These are phyloP conservation scores for Stevia rebaudiana DNA, from an alignment of 140 eudicot genomes.

Conservation along the genomic window DNA sequence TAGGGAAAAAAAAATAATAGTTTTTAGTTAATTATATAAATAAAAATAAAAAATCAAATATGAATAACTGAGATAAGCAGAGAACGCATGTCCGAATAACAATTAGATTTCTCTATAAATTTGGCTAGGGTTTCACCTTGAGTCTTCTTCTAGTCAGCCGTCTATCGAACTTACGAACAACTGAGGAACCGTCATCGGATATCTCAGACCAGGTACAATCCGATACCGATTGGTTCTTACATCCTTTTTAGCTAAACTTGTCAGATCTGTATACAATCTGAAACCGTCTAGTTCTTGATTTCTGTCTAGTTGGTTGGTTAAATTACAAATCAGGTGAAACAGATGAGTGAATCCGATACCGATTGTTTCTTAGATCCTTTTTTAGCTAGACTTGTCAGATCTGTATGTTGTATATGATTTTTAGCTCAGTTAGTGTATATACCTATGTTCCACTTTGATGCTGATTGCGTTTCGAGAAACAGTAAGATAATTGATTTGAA, in stretches of 20 bases:
- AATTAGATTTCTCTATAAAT: conserved; percentile 17
- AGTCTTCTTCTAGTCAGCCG: conserved; percentile 19
- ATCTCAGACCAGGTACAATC: conserved; percentile 15
- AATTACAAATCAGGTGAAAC: background rate
- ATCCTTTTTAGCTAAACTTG: too few species aligned
- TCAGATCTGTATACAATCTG: too few species aligned
- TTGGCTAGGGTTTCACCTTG: conserved; percentile 21
- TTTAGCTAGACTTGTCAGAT: conserved; percentile 4
- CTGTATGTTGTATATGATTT: conserved; percentile 7
- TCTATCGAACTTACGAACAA: conserved; percentile 12
- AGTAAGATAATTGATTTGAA: background rate
- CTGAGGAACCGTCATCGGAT: background rate
- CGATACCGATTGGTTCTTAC: too few species aligned
- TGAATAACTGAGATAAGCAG: too few species aligned
- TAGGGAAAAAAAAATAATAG: too few species aligned
- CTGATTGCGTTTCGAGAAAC: background rate
- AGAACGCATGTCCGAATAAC: too few species aligned
- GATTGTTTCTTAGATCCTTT: background rate
- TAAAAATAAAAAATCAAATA: too few species aligned
- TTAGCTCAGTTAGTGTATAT: background rate
- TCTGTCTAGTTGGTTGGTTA: background rate
- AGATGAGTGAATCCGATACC: background rate
- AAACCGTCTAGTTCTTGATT: background rate
- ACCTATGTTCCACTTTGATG: background rate
- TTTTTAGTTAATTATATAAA: too few species aligned